Base-by-base conservation (phyloP, 768 basidiomycete species). In the Mycena metata region DNA sequence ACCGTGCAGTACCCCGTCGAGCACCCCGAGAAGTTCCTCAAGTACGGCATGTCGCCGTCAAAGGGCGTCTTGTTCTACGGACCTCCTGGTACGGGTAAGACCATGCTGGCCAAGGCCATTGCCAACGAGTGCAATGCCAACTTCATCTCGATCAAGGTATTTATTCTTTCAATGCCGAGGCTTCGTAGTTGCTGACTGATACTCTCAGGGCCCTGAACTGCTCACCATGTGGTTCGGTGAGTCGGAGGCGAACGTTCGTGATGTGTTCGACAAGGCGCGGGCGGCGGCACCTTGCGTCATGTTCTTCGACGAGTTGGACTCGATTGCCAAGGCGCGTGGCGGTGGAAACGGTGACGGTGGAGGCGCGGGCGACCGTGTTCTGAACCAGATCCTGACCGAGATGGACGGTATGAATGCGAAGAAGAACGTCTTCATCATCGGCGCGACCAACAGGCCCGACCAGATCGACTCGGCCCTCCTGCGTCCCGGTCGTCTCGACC, bases 181-280 rank as follows among this genome's bases (percentile, higher is more conserved):
- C 58, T 9, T 49, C 17, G 24, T 33, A 24, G 46, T 39, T 46
- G 24, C 71, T 77, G 30, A 78, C 73, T 6, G 30, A 11, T 2
- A 6, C 36, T 55, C 47, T 19, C 59, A 92, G 90, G 97, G 98
- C 72, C 97, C 97, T 69, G 98, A 98, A 82, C 86, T 98, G 47
- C 90, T 99, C 47, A 99, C 96, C 8, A 99, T 99, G 97, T 99
- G 98, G 96, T 99, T 99, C 82, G 98, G 98, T 90, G 98, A 99
- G 87, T 99, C 97, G 8, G 98, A 99, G 84, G 98, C 97, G 72
- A 99, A 99, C 76, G 98, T 99, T 69, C 95, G 98, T 74, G 97
- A 99, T 74, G 96, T 99, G 71, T 99, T 99, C 81, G 98, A 99
- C 89, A 99, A 99, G 83, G 98, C 98, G 35, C 95, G 98, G 73